Percentiles rank a stretch among this genome's conserved stretches.
Evolutionary conservation across 768 basidiomycete species (phyloP).

Genomic region (Cystobasidium tubakii): DNA sequence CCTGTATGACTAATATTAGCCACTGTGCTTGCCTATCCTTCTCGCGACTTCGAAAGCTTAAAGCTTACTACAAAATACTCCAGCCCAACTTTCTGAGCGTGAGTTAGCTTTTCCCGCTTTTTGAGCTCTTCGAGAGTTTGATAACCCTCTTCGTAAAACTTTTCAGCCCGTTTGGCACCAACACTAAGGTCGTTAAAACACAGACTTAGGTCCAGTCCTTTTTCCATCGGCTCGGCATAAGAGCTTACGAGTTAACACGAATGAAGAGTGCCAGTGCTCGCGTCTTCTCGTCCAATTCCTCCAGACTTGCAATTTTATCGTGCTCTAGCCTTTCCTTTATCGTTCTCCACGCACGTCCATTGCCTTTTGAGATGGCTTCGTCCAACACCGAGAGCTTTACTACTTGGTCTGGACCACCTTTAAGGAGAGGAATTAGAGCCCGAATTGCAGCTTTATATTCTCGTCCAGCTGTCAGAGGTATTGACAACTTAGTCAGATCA

Average conservation of each 20-base stretch:
- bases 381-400: background rate
- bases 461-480: background rate
- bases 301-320: background rate
- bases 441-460: background rate
- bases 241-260: background rate
- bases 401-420: background rate
- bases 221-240: too few species aligned
- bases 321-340: background rate
- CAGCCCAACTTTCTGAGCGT: conserved; percentile 40
- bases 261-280: background rate
- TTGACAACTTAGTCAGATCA: too few species aligned
- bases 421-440: conserved; percentile 1
- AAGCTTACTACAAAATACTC: conserved; percentile 35
- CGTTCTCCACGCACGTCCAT: conserved; percentile 4
- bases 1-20: conserved; percentile 29
- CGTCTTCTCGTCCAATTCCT: conserved; percentile 11
- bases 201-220: too few species aligned
- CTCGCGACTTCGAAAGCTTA: too few species aligned
- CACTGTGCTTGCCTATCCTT: too few species aligned
- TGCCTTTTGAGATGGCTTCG: background rate
- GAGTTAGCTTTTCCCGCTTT: conserved; percentile 22
- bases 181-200: too few species aligned
- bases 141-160: conserved; percentile 24
- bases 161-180: conserved; percentile 32
- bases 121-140: conserved; percentile 33